phyloP scores from a whole-genome alignment of 140 eudicot species.

The Oenanthe javanica region DNA sequence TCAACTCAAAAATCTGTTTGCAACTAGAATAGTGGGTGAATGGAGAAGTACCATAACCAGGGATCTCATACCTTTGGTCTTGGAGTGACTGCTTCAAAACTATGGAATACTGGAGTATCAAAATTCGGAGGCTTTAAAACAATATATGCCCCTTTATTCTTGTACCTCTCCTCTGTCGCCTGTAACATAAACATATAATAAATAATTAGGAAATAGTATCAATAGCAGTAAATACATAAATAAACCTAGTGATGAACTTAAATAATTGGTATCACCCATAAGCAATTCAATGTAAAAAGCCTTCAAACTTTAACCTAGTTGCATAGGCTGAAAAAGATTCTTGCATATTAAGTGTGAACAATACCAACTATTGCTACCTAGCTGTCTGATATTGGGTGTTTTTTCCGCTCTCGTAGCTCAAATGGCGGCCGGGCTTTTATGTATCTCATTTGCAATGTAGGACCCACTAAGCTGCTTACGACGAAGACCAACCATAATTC shows the following conservation, averaged over 20 bases:
- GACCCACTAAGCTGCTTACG: neutral
- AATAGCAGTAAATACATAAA: neutral
- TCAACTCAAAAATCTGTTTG: neutral
- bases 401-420: neutral
- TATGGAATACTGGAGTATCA: slow-evolving; percentile 61
- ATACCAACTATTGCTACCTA: neutral
- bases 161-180: slow-evolving; percentile 75
- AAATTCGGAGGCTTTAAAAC: slow-evolving; percentile 70
- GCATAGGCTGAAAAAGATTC: neutral
- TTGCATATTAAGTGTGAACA: neutral
- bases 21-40: neutral
- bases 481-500: neutral
- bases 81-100: slow-evolving; percentile 81
- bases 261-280: neutral
- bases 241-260: neutral
- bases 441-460: neutral
- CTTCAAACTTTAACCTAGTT: neutral
- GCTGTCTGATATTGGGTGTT: neutral
- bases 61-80: slow-evolving; percentile 67
- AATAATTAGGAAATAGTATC: slow-evolving; percentile 9
- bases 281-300: neutral
- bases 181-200: slow-evolving; percentile 25
- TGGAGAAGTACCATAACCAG: neutral
- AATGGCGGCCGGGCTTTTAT: neutral
- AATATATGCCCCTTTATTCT: slow-evolving; percentile 85